Evolutionary conservation across 495 filamentous ascomycete species (phyloP), one percentile per base, ranked within the genome.

Genomic region (Xylaria palmicola): DNA sequence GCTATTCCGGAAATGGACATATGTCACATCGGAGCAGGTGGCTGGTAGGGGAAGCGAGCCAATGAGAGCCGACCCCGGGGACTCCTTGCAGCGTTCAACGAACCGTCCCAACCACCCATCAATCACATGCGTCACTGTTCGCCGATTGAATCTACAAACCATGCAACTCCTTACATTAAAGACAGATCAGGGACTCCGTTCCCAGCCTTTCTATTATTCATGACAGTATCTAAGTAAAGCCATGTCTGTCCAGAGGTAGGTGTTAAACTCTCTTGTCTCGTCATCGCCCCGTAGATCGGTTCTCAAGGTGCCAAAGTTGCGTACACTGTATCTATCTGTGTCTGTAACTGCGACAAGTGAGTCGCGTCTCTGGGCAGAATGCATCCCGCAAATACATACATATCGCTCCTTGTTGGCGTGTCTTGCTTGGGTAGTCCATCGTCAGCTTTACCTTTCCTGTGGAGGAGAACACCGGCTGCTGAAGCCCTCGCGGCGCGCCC

Each of bases 201-300:
- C 67, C 69, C 69, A 71, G 61, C 69, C 69, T 60, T 71, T 66
- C 32, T 45, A 71, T 65, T 69, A 65, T 69, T 53, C 56, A 59
- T 45, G 59, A 57, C 39, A 9, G 24, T n/a, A 26, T 53, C 20
- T 54, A 44, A 64, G 62, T 71, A 71, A 67, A 69, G 60, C 36
- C 48, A 62, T 53, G 34, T 40, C 6, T 49, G 58, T 54, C 55
- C 30, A 27, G 15, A 40, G 12, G 62, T 65, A 65, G 26, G 60
- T 62, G 12, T 15, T 8, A 40, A 20, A 13, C 26, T 50, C 36
- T 60, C 56, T 52, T 36, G 13, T 22, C n/a, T 47, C 27, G 48
- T 51, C 41, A 44, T 61, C 19, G 27, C 64, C 37, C 40, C 54
- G 59, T 47, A 63, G 62, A 67, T 69, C 64, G 40, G 44, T 51